phyloP scores from a whole-genome alignment of 2,329 filamentous ascomycete genomes.

The Cladophialophora yegresii region DNA sequence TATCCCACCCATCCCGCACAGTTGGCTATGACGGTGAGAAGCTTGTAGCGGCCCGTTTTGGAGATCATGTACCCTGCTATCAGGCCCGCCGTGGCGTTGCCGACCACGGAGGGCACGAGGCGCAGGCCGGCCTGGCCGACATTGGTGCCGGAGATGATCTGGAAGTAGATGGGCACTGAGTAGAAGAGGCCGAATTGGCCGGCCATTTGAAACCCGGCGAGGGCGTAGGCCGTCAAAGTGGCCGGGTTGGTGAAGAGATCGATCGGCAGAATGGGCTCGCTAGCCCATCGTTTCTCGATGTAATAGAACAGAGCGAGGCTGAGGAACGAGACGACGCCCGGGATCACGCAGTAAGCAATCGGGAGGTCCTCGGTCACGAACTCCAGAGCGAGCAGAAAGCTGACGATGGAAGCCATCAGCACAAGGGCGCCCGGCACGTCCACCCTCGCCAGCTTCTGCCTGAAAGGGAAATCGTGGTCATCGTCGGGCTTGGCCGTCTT shows the following conservation, averaged over 20 bases:
- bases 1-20: constrained; percentile 56
- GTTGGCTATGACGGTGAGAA: constrained; percentile 55
- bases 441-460: constrained; percentile 52
- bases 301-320: constrained; percentile 37
- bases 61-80: constrained; percentile 61
- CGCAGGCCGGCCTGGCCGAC: constrained; percentile 62
- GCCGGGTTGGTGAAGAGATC: constrained; percentile 50
- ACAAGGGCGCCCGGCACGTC: constrained; percentile 61
- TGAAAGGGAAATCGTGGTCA: neutral
- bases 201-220: constrained; percentile 56
- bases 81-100: constrained; percentile 65
- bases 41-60: constrained; percentile 62
- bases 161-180: constrained; percentile 65
- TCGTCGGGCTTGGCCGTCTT: constrained; percentile 9
- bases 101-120: constrained; percentile 66
- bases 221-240: constrained; percentile 56
- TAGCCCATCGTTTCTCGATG: constrained; percentile 40
- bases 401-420: constrained; percentile 48
- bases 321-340: constrained; percentile 3
- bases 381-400: constrained; percentile 52
- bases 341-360: neutral
- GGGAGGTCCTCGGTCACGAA: constrained; percentile 41
- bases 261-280: constrained; percentile 44
- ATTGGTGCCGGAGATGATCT: constrained; percentile 60
- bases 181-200: constrained; percentile 59